Percentiles rank a stretch among this genome's conserved stretches.
phyloP scores from a whole-genome alignment of 2,329 filamentous ascomycete species.

The Teratosphaeria gauchensis region DNA sequence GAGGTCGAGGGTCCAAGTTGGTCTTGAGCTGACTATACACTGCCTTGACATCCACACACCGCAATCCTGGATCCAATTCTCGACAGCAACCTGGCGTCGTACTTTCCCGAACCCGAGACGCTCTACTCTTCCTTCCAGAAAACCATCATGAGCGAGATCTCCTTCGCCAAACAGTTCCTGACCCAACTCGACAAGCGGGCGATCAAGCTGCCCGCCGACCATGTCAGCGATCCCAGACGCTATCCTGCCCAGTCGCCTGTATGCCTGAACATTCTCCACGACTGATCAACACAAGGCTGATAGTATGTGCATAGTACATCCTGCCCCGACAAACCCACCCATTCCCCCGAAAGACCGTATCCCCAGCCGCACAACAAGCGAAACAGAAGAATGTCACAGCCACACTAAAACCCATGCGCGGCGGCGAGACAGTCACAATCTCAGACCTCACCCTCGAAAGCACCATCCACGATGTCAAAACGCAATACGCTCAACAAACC shows the following conservation, averaged over 20 bases:
- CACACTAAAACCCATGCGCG: constrained; percentile 63
- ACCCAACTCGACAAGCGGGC: constrained; percentile 68
- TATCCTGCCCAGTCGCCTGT: constrained; percentile 72
- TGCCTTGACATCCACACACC: background rate
- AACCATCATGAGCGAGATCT: constrained; percentile 53
- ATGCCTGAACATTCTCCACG: constrained; percentile 24
- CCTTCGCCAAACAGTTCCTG: constrained; percentile 76
- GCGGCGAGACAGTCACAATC: constrained; percentile 55
- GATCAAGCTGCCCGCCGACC: constrained; percentile 73
- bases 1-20: too few relatives aligned
- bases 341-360: constrained; percentile 39
- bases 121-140: constrained; percentile 25
- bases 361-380: constrained; percentile 36
- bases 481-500: constrained; percentile 53
- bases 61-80: background rate
- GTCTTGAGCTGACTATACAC: background rate
- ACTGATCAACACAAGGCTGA: background rate
- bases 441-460: constrained; percentile 53
- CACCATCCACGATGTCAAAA: constrained; percentile 70
- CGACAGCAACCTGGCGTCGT: constrained; percentile 5
- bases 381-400: constrained; percentile 38
- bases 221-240: constrained; percentile 75
- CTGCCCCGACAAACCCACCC: constrained; percentile 53
- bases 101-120: constrained; percentile 9
- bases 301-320: constrained; percentile 47